Percentiles rank a stretch among this genome's conserved stretches.
Conservation (phyloP, 257 asterid genomes). For the Cordia subcordata region DNA sequence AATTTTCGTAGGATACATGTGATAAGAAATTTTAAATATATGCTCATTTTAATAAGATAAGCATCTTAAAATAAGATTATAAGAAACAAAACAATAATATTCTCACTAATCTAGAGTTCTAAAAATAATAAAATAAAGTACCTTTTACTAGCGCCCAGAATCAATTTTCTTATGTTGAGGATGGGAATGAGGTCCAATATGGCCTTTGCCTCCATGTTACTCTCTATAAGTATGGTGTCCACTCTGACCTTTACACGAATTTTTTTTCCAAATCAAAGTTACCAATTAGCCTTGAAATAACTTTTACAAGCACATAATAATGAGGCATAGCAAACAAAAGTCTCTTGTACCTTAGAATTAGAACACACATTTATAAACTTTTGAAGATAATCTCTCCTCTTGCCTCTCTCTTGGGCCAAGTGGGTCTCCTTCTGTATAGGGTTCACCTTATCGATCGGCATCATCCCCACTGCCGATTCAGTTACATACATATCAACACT, state of each 20-base stretch:
- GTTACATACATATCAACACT: neutral
- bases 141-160: slow-evolving; percentile 66
- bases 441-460: slow-evolving; percentile 58
- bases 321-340: no score
- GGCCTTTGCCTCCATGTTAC: slow-evolving; percentile 71
- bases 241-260: slow-evolving; percentile 39
- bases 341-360: slow-evolving; percentile 39
- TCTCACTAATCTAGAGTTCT: no score
- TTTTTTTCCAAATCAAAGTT: neutral
- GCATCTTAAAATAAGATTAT: no score
- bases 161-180: slow-evolving; percentile 60
- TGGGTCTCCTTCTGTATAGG: slow-evolving; percentile 49
- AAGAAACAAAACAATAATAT: no score
- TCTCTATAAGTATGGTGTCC: slow-evolving; percentile 74
- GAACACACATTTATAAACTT: slow-evolving; percentile 47
- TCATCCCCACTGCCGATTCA: slow-evolving; percentile 54
- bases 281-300: no score
- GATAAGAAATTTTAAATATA: no score
- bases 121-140: no score
- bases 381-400: slow-evolving; percentile 50
- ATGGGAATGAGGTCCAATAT: slow-evolving; percentile 76
- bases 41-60: no score
- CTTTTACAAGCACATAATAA: no score
- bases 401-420: slow-evolving; percentile 44
- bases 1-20: no score